Evolutionary conservation across 345 rosid species (phyloP), one percentile per base, ranked within the genome.

Genomic region (Isatis tinctoria): DNA sequence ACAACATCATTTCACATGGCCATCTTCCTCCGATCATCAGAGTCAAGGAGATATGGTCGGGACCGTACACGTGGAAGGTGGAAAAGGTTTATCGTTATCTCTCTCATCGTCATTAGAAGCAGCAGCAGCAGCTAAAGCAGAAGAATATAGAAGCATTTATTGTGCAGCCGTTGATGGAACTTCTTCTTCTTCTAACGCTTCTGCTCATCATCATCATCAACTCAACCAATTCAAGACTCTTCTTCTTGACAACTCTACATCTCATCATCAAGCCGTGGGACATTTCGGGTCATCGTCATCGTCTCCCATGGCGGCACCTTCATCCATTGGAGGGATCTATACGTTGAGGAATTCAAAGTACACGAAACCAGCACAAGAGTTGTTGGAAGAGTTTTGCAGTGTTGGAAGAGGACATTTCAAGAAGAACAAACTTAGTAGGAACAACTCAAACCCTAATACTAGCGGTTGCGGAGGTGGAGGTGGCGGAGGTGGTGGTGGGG

Each of bases 321-420:
- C 70, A 1, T 62, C 79, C 14, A 17, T 69, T 43, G 79, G 79
- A 16, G 79, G 80, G 63, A 49, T 77, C 48, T 66, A 71, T 28
- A 72, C 75, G 37, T 66, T 77, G 73, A 83, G 94, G 79, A 83
- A 72, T 39, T 89, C 96, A 0, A 90, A 77, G 87, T 96, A 81
- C 61, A 60, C 90, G 47, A 84, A 51, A 74, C 93, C 95, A 2
- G 91, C 89, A 14, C 98, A 89, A 74, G 93, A 96, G 62, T 86
- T 96, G 58, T 78, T 96, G 83, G 89, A 87, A 26, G 99, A 96
- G 87, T 92, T 96, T 73, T 92, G 98, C 75, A 86, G 95, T 63
- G 90, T 96, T 51, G 92, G 87, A 70, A 80, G 88, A 20, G 86
- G 80, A 65, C 88, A 87, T 49, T 76, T 44, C 32, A 67, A 77